phyloP scores from a whole-genome alignment of 2,329 filamentous ascomycete genomes.

The Gremmenia infestans region DNA sequence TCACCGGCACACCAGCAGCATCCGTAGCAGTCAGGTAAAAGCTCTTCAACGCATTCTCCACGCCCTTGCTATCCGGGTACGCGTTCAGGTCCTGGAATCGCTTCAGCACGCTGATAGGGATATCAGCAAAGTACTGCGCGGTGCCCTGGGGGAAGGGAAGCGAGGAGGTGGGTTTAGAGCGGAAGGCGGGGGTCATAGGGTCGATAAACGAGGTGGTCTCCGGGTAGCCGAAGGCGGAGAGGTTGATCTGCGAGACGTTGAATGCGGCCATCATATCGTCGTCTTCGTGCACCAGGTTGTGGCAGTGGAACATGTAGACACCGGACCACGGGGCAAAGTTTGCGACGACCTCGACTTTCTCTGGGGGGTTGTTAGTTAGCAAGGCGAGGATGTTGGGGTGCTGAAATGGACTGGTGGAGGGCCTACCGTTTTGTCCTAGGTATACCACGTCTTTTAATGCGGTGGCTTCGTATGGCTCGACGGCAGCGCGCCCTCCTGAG shows the following conservation, averaged over 20 bases:
- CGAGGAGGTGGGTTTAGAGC: slow-evolving; percentile 13
- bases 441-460: slow-evolving; percentile 56
- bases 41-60: slow-evolving; percentile 8
- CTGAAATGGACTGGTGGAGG: background rate
- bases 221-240: slow-evolving; percentile 17
- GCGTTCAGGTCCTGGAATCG: slow-evolving; percentile 19
- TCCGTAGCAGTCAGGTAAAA: too few relatives aligned
- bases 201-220: slow-evolving; percentile 20
- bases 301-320: slow-evolving; percentile 42
- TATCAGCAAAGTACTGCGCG: slow-evolving; percentile 6
- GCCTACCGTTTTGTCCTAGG: slow-evolving; percentile 37
- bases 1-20: too few relatives aligned
- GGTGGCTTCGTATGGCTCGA: slow-evolving; percentile 45
- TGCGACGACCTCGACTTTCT: slow-evolving; percentile 46
- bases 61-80: slow-evolving; percentile 11
- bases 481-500: slow-evolving; percentile 34
- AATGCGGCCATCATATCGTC: slow-evolving; percentile 32
- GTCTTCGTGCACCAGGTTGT: slow-evolving; percentile 31
- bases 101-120: slow-evolving; percentile 6
- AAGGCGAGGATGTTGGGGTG: too few relatives aligned
- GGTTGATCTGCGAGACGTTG: slow-evolving; percentile 18
- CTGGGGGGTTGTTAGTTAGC: slow-evolving; percentile 19
- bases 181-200: slow-evolving; percentile 21
- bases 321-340: slow-evolving; percentile 50
- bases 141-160: background rate